phyloP scores from a whole-genome alignment of 805 yeast genomes.

The Saturnispora serradocipensis region DNA sequence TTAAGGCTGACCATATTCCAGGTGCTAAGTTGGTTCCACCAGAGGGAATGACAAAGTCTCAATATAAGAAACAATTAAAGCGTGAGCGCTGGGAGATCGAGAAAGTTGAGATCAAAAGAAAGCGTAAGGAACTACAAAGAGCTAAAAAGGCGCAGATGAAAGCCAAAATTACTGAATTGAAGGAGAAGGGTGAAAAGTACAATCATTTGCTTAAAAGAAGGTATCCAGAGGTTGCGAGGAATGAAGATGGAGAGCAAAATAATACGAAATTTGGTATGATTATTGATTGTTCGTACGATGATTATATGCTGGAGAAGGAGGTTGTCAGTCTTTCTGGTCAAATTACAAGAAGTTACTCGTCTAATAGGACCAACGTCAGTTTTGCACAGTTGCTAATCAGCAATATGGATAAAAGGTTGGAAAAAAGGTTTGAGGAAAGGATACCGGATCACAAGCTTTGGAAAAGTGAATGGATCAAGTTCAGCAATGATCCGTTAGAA shows the following conservation, averaged over 20 bases:
- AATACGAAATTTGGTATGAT: slow-evolving; percentile 46
- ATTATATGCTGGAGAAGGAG: slow-evolving; percentile 70
- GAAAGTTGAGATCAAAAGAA: slow-evolving; percentile 49
- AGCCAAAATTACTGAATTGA: slow-evolving; percentile 27
- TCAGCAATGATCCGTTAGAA: slow-evolving; percentile 34
- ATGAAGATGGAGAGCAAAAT: slow-evolving; percentile 33
- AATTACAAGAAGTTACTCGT: slow-evolving; percentile 73
- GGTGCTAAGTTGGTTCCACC: slow-evolving; percentile 37
- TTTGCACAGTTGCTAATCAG: slow-evolving; percentile 49
- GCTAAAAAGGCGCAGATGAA: slow-evolving; percentile 26
- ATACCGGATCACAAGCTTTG: slow-evolving; percentile 56
- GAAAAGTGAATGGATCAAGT: slow-evolving; percentile 45
- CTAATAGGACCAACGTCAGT: slow-evolving; percentile 37
- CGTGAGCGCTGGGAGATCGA: slow-evolving; percentile 46
- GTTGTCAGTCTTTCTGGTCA: slow-evolving; percentile 68
- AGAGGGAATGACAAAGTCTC: slow-evolving; percentile 79
- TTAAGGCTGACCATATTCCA: neutral
- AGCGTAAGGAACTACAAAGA: slow-evolving; percentile 47
- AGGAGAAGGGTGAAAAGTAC: slow-evolving; percentile 31
- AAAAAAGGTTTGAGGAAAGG: slow-evolving; percentile 57
- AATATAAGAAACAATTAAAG: slow-evolving; percentile 69
- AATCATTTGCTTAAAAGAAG: slow-evolving; percentile 27
- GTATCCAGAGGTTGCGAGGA: slow-evolving; percentile 22
- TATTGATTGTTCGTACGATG: slow-evolving; percentile 90
- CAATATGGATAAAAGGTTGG: slow-evolving; percentile 57